Evolutionary conservation across 805 yeast genomes (phyloP), one percentile per base, ranked within the genome.

Genomic region (Candida ortonii): DNA sequence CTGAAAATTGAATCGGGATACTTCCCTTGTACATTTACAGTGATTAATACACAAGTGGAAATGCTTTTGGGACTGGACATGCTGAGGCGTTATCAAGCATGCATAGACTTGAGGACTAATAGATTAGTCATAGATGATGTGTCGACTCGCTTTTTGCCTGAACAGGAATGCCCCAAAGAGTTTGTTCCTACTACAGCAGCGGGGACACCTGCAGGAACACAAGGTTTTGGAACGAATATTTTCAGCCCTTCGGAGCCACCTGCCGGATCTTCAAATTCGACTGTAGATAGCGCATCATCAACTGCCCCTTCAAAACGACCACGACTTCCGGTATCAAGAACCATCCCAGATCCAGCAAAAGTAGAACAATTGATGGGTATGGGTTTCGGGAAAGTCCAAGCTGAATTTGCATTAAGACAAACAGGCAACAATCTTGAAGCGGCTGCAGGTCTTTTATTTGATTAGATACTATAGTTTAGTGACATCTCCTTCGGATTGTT

Each of bases 1-100:
- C 70, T 93, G 25, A 80, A 78, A 46, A 78, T 93, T 27, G 95
- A 84, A 11, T 70, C 67, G 27, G 67, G 71, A 10, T 76, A 62
- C 51, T 70, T 81, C 38, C 80, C 87, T 4, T 78, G 87, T 49
- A 70, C 80, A 30, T 79, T 84, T 50, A 76, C 80, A 1, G 84
- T 84, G 3, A 53, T 90, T 32, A 94, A 90, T 41, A 71, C 83
- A 1, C 67, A 65, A 7, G 80, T 79, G 15, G 95, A 87, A 45
- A 67, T 89, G 45, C 64, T 93, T 25, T 68, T 93, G 20, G 99
- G 99, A 0, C 67, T 93, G 33, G 98, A 93, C 58, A 74, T 90
- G 95, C 69, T 93, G 50, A 80, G 82, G 59, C 78, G 96, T 46
- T 90, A 88, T 57, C 88, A 80, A 53, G 95, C 95, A 30, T 64